Base-by-base conservation (phyloP, 1,284 basidiomycete species). In the Cryptococcus sp. region DNA sequence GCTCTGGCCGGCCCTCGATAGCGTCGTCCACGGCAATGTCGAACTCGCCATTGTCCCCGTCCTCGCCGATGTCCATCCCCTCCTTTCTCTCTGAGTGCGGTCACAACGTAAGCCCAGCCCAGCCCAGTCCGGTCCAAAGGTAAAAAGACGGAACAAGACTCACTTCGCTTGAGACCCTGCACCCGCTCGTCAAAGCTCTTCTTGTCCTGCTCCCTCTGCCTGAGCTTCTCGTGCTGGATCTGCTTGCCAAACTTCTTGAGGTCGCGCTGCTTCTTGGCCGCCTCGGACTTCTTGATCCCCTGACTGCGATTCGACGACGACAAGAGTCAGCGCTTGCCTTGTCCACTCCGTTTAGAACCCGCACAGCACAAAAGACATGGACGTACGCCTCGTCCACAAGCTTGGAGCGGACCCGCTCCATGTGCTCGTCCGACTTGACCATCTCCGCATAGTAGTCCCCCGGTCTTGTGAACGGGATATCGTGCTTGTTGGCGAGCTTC, bases 201-300 rank as follows among this genome's bases (percentile, higher is more conserved):
- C 83, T 93, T 83, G 65, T 79, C 80, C 62, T 77, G 72, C 73
- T 90, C 85, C 46, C 91, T 79, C 79, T 91, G 87, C 72, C 87
- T 85, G 66, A 87, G 79, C 78, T 90, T 90, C 78, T 92, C 89
- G 52, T 87, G 79, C 78, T 94, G 91, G 21, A 98, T 92, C 78
- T 97, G 91, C 77, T 98, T 98, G 48, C 95, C 95, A 71, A 91
- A 96, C 82, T 98, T 98, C 81, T 98, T 98, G 60, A 92, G 87
- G 71, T 97, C 90, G 51, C 95, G 83, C 78, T 97, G 90, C 70
- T 87, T 87, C 69, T 90, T 85, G 70, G 92, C 94, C 55, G 91
- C 88, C 72, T 98, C 94, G 58, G 87, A 84, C 73, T 89, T 90
- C 78, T 97, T 94, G 71, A 98, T 93, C 2, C 84, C 82, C 3